These are phyloP conservation scores for Prunus armeniaca DNA, from an alignment of 306 rosid genomes.

Conservation along the genomic window DNA sequence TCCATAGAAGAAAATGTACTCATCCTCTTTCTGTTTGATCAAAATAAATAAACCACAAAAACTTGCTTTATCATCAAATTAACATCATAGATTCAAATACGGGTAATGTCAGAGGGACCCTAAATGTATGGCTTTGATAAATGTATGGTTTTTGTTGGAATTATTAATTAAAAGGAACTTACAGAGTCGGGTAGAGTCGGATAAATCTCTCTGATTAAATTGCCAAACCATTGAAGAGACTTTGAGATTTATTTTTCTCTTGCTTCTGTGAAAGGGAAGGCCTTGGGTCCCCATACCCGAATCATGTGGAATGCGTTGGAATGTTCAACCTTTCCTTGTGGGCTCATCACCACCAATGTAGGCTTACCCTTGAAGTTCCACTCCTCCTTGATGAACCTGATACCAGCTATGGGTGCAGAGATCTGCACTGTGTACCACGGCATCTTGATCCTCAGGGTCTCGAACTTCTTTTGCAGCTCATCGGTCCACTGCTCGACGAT, in stretches of 20 bases:
- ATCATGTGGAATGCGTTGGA: conserved; percentile 49
- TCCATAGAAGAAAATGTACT: conserved; percentile 59
- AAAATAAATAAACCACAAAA: too few relatives aligned
- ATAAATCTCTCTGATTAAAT: conserved; percentile 10
- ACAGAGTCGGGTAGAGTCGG: conserved; percentile 28
- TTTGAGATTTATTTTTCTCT: neutral
- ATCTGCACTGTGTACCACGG: conserved; percentile 47
- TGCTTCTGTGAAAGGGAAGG: conserved; percentile 31
- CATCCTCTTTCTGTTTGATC: conserved; percentile 20
- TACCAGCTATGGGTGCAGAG: conserved; percentile 28
- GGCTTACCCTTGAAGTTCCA: conserved; percentile 56
- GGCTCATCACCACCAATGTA: conserved; percentile 28
- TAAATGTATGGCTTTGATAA: too few relatives aligned
- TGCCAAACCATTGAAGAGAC: conserved; percentile 13
- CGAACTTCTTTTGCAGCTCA: conserved; percentile 42
- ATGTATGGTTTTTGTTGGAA: too few relatives aligned
- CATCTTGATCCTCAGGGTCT: conserved; percentile 38
- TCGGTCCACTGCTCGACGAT: conserved; percentile 49
- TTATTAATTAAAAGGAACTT: neutral
- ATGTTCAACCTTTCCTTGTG: conserved; percentile 40
- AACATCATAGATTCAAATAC: neutral
- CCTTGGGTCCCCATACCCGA: conserved; percentile 43
- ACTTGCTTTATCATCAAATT: neutral
- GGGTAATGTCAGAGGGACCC: too few relatives aligned
- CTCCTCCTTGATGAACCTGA: conserved; percentile 44